Conservation (phyloP, 495 filamentous ascomycete genomes). For the Pseudotulostoma volvatum region DNA sequence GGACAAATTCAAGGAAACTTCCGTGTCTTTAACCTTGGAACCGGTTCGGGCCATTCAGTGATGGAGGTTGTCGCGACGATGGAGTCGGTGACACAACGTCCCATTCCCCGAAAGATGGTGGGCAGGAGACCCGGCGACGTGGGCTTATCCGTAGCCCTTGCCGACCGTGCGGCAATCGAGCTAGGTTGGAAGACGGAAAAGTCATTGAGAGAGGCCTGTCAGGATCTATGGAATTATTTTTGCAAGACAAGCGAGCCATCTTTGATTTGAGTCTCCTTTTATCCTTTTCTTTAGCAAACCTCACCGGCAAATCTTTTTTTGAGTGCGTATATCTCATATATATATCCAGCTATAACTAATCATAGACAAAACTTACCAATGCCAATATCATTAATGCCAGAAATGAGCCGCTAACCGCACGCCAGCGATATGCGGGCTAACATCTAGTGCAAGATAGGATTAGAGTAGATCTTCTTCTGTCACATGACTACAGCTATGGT, state of each 20-base stretch:
- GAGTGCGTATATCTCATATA: too few species aligned
- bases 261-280: too few species aligned
- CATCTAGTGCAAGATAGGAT: too few species aligned
- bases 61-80: constrained; percentile 35
- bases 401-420: too few species aligned
- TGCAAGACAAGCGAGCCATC: not conserved
- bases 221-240: constrained; percentile 60
- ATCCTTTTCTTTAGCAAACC: too few species aligned
- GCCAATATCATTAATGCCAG: too few species aligned
- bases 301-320: too few species aligned
- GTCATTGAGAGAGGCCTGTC: constrained; percentile 67
- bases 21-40: constrained; percentile 37
- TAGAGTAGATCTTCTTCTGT: too few species aligned
- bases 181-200: constrained; percentile 83
- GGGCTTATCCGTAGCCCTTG: constrained; percentile 63
- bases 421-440: too few species aligned
- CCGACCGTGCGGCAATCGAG: constrained; percentile 62
- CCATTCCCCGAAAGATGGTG: constrained; percentile 43
- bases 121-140: constrained; percentile 63
- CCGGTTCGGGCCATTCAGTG: constrained; percentile 35
- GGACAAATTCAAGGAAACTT: constrained; percentile 26
- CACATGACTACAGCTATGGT: too few species aligned
- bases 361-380: too few species aligned
- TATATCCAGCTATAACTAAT: too few species aligned
- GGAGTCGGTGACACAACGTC: constrained; percentile 23